Conservation (phyloP, 1,139 yeast genomes). For the Lodderomyces theae region DNA sequence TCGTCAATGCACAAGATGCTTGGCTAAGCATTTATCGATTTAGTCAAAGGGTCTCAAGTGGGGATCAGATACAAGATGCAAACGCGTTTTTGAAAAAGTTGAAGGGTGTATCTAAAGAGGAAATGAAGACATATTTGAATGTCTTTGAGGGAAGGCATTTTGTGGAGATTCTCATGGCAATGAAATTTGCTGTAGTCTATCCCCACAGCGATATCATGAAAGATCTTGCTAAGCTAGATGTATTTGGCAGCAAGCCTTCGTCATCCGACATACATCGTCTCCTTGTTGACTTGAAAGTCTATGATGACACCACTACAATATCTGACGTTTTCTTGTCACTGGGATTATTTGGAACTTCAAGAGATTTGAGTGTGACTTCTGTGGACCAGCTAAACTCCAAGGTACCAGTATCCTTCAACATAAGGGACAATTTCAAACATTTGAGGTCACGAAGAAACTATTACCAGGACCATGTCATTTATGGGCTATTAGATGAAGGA, state of each 20-base stretch:
- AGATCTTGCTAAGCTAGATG: constrained; percentile 17
- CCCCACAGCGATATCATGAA: constrained; percentile 30
- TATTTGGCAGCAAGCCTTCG: constrained; percentile 15
- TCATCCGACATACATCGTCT: constrained; percentile 18
- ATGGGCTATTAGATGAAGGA: constrained; percentile 20
- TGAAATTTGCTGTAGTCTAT: constrained; percentile 32
- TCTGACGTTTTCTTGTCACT: constrained; percentile 35
- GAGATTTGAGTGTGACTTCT: constrained; percentile 7
- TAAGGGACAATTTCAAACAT: constrained; percentile 29
- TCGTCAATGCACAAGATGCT: constrained; percentile 23
- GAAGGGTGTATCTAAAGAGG: constrained; percentile 19
- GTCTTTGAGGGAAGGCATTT: constrained; percentile 36
- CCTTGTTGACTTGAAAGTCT: constrained; percentile 26
- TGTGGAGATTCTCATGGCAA: constrained; percentile 24
- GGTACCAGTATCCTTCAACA: background rate
- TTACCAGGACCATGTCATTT: constrained; percentile 29
- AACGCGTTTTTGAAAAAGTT: constrained; percentile 18
- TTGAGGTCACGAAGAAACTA: constrained; percentile 21
- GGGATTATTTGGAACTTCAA: constrained; percentile 23
- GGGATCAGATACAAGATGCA: constrained; percentile 11
- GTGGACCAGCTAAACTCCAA: constrained; percentile 10
- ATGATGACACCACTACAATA: constrained; percentile 15
- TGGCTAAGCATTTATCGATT: constrained; percentile 18
- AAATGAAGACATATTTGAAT: constrained; percentile 24
- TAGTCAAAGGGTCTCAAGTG: constrained; percentile 13